These are phyloP conservation scores for Starmerella cellae DNA, from an alignment of 805 yeast species.

Conservation along the genomic window DNA sequence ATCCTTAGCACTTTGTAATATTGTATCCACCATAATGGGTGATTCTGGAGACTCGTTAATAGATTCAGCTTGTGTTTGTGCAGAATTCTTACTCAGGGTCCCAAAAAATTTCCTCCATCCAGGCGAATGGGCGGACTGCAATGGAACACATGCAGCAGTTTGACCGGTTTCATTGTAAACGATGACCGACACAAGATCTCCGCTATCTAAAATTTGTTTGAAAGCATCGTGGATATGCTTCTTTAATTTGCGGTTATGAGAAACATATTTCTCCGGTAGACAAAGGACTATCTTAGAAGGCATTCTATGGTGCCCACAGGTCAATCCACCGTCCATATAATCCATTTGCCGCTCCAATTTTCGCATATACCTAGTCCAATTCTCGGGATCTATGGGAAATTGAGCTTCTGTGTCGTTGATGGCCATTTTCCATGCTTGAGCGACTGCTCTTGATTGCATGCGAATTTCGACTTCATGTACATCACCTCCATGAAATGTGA, in stretches of 20 bases:
- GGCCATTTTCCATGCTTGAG: constrained; percentile 8
- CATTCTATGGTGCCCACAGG: background rate
- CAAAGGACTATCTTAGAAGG: background rate
- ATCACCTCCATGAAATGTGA: background rate
- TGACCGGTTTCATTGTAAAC: background rate
- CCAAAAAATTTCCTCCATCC: background rate
- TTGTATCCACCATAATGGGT: no score
- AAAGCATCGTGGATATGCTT: background rate
- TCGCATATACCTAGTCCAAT: background rate
- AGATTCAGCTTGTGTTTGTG: no score
- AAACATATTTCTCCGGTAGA: background rate
- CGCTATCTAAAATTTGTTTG: background rate
- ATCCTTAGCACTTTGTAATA: background rate
- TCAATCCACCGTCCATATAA: no score
- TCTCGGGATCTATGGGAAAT: constrained; percentile 10
- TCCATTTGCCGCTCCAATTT: background rate
- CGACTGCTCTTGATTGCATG: background rate
- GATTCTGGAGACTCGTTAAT: no score
- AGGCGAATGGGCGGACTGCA: background rate
- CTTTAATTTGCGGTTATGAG: background rate
- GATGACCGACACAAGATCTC: background rate
- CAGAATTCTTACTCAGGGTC: no score
- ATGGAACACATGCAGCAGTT: background rate
- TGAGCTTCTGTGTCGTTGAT: constrained; percentile 1
- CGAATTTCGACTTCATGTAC: constrained; percentile 5